Base-by-base conservation (phyloP, 148 eudicot species). In the Tetragonia tetragonoides region DNA sequence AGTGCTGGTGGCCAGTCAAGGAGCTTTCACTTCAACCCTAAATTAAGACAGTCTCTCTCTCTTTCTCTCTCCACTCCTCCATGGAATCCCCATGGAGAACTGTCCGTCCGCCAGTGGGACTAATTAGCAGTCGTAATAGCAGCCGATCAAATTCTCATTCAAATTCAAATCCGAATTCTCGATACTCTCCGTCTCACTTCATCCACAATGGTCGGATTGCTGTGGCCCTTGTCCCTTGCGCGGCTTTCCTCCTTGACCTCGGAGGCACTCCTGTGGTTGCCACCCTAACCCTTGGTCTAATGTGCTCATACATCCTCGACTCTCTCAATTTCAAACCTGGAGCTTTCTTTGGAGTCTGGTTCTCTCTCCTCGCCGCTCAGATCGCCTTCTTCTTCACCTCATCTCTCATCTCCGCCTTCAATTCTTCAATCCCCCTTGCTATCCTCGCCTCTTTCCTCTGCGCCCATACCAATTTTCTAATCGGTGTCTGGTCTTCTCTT, bases 401-500 rank as follows among this genome's bases (percentile, higher is more conserved):
- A 3, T 83, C 89, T 15, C 82, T 93, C 24, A 21, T 70, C 70
- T 37, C 81, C 66, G 23, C 88, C 15, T 90, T 95, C 87, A 87
- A 83, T 74, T 89, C 91, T 74, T 89, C 91, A 23, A 0, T 84
- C 68, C 78, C 87, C 0, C 89, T 93, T 1, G 79, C 88, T 0
- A 4, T 89, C 63, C 87, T 93, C 2, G 91, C 97, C 0, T 49
- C 80, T 1, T 81, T 89, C 7, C 51, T 90, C 1, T 93, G 90
- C 66, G 88, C 90, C 2, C 28, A 83, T 71, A 69, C 89, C 9
- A 95, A 83, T 61, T 95, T 95, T 73, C 73, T 95, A 38, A 81
- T 95, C 46, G 99, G 99, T 5, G 89, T 93, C 18, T 95, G 99
- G 99, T 87, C 88, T 17, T 93, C 97, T 8, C 89, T 95, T n/a